Conservation (phyloP, 129 eudicot species). For the Calendula officinalis region DNA sequence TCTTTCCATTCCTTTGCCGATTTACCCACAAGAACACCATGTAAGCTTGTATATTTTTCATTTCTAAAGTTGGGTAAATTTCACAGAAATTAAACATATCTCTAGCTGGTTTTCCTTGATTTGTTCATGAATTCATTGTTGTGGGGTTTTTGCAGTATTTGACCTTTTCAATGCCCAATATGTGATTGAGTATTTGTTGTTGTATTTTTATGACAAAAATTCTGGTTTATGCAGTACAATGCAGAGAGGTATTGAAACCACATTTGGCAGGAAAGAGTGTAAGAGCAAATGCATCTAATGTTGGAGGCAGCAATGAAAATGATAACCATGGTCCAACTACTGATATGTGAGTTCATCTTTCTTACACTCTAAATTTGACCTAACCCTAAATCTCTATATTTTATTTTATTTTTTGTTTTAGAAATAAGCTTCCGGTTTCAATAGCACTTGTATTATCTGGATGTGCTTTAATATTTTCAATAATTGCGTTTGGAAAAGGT, state of each 20-base stretch:
- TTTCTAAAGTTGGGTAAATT: slow-evolving; percentile 1
- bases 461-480: slow-evolving; percentile 67
- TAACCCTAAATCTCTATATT: slow-evolving; percentile 17
- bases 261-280: slow-evolving; percentile 30
- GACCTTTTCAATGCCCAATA: neutral
- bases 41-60: neutral
- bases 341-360: slow-evolving; percentile 50
- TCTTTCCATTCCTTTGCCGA: slow-evolving; percentile 32
- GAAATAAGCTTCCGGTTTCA: slow-evolving; percentile 69
- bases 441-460: slow-evolving; percentile 75
- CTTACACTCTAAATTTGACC: neutral
- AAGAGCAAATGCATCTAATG: slow-evolving; percentile 63
- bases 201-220: slow-evolving; percentile 5
- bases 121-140: neutral
- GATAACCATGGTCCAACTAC: slow-evolving; percentile 41
- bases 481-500: slow-evolving; percentile 68
- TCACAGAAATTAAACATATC: neutral
- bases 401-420: slow-evolving; percentile 47
- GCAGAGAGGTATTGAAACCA: slow-evolving; percentile 31
- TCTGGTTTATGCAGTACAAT: slow-evolving; percentile 43
- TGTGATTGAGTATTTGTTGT: neutral
- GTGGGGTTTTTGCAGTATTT: no score
- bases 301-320: slow-evolving; percentile 62
- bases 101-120: slow-evolving; percentile 5
- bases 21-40: slow-evolving; percentile 34